Evolutionary conservation across 2,329 filamentous ascomycete genomes (phyloP), one percentile per base, ranked within the genome.

Genomic region (Trichoderma pleuroti): DNA sequence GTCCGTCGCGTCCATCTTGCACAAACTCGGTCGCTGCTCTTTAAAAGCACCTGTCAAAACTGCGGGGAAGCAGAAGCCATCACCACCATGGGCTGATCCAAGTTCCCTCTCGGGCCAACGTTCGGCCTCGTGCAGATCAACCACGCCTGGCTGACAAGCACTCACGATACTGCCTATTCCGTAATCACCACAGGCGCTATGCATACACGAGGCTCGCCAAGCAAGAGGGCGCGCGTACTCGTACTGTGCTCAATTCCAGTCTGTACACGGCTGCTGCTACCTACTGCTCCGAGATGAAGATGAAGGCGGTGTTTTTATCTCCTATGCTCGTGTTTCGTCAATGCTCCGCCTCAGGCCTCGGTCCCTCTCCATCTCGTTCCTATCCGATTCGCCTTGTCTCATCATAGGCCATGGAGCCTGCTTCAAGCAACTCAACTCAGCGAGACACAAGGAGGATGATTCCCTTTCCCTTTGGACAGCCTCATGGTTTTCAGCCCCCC

Each of bases 81-180:
- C 39, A 60, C 11, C 14, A 11, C 26, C 28, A 60, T 68, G 64
- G 36, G 28, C 61, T 26, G 39, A 60, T 52, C 56, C 66, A 34
- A 34, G 21, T 52, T 39, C 30, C 54, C 18, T 26, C 56, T 68
- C 66, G 65, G 65, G 54, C 36, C 65, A 60, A 68, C 60, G 14
- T 26, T 68, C 39, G 39, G 66, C 28, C 56, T 61, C 61, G 54
- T 18, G 66, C 56, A 46, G 56, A 68, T 60, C 39, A 34, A 59
- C 56, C 7, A 21, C 30, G 49, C 18, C 52, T 65, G 46, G n/a
- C 62, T 24, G 62, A 32, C 46, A 18, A 12, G 21, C 62, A 28
- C n/a, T 42, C 30, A 39, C 26, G 63, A 32, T 66, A 26, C 59
- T 60, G 11, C 30, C 30, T 26, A 59, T 34, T 32, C 28, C 10